Evolutionary conservation across 257 asterid species (phyloP), one percentile per base, ranked within the genome.

Genomic region (Handroanthus guayacan): DNA sequence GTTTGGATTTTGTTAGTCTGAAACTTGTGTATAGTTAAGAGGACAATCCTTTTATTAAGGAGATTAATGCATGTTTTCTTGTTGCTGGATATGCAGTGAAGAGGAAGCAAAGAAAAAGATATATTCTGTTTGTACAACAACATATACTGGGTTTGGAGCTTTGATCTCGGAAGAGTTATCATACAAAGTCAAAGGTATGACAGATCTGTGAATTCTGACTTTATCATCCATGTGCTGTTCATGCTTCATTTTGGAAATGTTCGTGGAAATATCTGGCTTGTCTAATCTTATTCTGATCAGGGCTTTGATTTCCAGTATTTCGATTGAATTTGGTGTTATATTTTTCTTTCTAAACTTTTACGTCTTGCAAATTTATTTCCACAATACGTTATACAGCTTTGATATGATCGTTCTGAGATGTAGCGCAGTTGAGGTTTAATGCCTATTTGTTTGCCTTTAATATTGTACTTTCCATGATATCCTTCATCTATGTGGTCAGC

Each of bases 101-200:
- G 98, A 95, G 80, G 99, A 92, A 81, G 99, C 99, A 31, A 89
- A 85, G 86, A 89, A 90, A 82, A 95, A 92, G 90, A 95, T 92
- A 54, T 95, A 95, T 67, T 89, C 96, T 52, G 98, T 95, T 80
- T 92, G 91, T 74, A 89, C 99, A 1, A 73, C 94, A 9, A 91
- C 96, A 0, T 92, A 92, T 60, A 89, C 96, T 34, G 98, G 98
- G 18, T 95, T 95, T 75, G 97, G 98, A 65, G 97, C 91, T 71
- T 72, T 92, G 82, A 89, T 95, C 56, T 85, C 96, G 1, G 98
- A 95, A 81, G 99, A 95, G 86, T 91, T 88, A 44, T 92, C 97
- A 2, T 86, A 84, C 87, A 91, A 95, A 89, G 85, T 92, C 65
- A 90, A 94, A 94, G 97, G 99, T 92, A 86, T 31, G 20, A 11